Evolutionary conservation across 1,284 basidiomycete species (phyloP), one percentile per base, ranked within the genome.

Genomic region (Melampsora americana): DNA sequence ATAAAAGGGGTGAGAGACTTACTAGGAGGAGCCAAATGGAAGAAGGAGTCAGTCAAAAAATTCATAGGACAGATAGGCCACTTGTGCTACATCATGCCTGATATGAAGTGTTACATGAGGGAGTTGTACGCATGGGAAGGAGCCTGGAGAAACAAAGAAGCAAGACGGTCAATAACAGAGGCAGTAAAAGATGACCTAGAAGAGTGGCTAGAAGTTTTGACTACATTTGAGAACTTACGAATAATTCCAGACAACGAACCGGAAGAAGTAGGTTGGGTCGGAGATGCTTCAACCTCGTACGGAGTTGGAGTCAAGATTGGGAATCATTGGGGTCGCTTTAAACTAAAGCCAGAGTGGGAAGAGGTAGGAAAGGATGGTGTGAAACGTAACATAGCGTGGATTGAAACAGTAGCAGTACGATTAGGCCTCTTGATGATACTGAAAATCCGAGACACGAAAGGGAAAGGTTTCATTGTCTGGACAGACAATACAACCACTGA

Each of bases 401-500:
- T 68, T 11, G 66, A 68, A 18, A 68, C 46, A 28, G 66, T 68
- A 6, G 66, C 66, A 0, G 28, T 68, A 5, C 6, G 46, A 9
- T 1, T 53, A 1, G 50, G 50, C 6, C 9, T 53, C 18, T 9
- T 69, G 7, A 69, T 69, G 68, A 12, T 69, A 12, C 6, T 35
- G 2, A 11, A 32, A 11, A 20, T 60, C 1, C n/a, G 16, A 5
- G 12, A 42, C 4, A n/a, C 6, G 14, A 20, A 1, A 5, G 68
- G 68, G 0, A 35, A 1, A 23, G 14, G 5, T 11, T 6, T 60
- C 9, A 39, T 39, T 0, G 68, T 69, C 0, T 69, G 53, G 44
- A 69, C 68, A 7, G 50, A 69, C 23, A 69, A 69, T 28, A 60
- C 68, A 44, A 69, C 66, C 14, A 69, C 66, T 0, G 23, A 69